Percentiles rank a stretch among this genome's conserved stretches.
Conservation (phyloP, 2,329 filamentous ascomycete species). For the Phialophora verrucosa region DNA sequence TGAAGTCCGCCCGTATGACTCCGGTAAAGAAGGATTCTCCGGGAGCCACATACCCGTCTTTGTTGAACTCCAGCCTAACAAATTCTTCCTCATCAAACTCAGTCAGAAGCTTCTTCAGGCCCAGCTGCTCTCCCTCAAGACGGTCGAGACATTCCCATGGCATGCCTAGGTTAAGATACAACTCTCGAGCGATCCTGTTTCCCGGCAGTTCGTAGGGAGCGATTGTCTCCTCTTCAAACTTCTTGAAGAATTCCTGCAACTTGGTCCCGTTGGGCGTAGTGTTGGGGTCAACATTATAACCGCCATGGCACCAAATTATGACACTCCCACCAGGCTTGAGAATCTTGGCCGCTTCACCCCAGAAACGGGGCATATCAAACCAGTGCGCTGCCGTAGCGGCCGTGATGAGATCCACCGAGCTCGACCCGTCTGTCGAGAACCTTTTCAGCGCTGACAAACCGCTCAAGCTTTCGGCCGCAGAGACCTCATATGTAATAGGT, state of each 20-base stretch:
- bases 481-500: constrained; percentile 51
- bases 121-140: constrained; percentile 4
- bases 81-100: constrained; percentile 29
- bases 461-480: constrained; percentile 54
- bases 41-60: constrained; percentile 21
- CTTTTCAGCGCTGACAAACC: constrained; percentile 36
- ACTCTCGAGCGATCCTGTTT: constrained; percentile 49
- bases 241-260: constrained; percentile 51
- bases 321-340: constrained; percentile 62
- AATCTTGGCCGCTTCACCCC: constrained; percentile 52
- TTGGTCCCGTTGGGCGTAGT: constrained; percentile 49
- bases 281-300: constrained; percentile 41
- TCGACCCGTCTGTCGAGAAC: constrained; percentile 30
- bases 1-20: constrained; percentile 35
- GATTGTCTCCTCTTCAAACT: constrained; percentile 48
- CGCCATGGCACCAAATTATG: constrained; percentile 55
- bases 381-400: constrained; percentile 62
- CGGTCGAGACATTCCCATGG: constrained; percentile 54
- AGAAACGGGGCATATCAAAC: constrained; percentile 63
- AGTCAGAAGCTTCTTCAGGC: constrained; percentile 39
- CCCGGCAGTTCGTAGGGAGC: constrained; percentile 50
- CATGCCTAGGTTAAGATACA: constrained; percentile 54
- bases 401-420: constrained; percentile 57
- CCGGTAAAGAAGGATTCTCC: constrained; percentile 42
- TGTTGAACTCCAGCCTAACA: constrained; percentile 30